These are phyloP conservation scores for Aquilaria agallochum DNA, from an alignment of 441 rosid genomes.

Conservation along the genomic window DNA sequence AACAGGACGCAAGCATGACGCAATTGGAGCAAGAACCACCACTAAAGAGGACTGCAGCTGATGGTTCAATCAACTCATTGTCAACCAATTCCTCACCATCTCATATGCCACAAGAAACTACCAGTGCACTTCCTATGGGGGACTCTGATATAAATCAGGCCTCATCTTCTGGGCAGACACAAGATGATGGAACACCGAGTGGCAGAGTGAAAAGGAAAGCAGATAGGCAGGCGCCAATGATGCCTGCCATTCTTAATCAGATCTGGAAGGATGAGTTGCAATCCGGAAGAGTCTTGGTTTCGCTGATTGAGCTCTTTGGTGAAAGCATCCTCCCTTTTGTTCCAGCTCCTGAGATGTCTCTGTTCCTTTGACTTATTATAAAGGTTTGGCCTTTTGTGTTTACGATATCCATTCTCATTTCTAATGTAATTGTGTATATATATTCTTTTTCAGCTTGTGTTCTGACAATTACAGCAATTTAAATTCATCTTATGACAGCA, in stretches of 20 bases:
- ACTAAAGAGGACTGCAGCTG: conserved; percentile 47
- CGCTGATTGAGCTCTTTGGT: conserved; percentile 66
- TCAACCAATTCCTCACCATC: conserved; percentile 28
- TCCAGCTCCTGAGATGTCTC: conserved; percentile 75
- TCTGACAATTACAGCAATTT: no score
- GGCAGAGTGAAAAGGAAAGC: conserved; percentile 24
- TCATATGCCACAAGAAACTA: conserved; percentile 37
- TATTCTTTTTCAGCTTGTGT: no score
- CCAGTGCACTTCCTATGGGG: conserved; percentile 23
- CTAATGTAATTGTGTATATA: neutral
- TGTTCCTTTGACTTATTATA: conserved; percentile 46
- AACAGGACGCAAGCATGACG: conserved; percentile 45
- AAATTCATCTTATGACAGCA: no score
- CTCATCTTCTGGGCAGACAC: conserved; percentile 34
- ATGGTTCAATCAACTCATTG: conserved; percentile 30
- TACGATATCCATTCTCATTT: neutral
- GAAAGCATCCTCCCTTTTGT: conserved; percentile 70
- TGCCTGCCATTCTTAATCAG: conserved; percentile 51
- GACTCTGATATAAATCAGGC: conserved; percentile 31
- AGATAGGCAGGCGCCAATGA: conserved; percentile 23
- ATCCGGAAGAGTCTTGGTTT: conserved; percentile 56
- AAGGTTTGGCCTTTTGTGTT: neutral
- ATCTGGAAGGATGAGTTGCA: conserved; percentile 82
- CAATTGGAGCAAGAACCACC: conserved; percentile 41
- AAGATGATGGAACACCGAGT: conserved; percentile 23